phyloP scores from a whole-genome alignment of 176 grass and related monocot species.

The Rhynchospora tenuis region DNA sequence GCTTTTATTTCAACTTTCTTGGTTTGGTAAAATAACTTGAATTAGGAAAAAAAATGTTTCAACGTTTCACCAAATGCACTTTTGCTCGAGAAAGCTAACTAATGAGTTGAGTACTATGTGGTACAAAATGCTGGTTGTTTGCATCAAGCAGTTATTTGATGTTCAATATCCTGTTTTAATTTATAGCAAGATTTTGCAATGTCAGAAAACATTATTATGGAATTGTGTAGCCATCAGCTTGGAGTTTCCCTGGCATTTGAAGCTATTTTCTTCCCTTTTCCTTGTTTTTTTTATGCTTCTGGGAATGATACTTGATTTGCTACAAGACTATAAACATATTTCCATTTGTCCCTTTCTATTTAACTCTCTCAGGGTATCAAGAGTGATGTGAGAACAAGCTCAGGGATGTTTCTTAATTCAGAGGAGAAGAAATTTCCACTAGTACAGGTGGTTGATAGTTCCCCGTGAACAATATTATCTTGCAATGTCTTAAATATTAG shows the following conservation, averaged over 20 bases:
- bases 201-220: neutral
- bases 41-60: neutral
- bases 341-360: slow-evolving; percentile 15
- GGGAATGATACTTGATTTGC: neutral
- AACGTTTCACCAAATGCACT: neutral
- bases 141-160: neutral
- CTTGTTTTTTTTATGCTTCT: neutral
- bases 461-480: neutral
- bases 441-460: slow-evolving; percentile 53
- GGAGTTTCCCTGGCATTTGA: neutral
- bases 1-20: neutral
- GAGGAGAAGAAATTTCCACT: slow-evolving; percentile 62
- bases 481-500: neutral
- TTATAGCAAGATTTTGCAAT: neutral
- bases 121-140: neutral
- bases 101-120: neutral
- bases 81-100: neutral
- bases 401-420: slow-evolving; percentile 81
- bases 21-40: neutral
- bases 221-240: neutral
- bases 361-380: slow-evolving; percentile 62
- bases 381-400: slow-evolving; percentile 92
- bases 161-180: neutral
- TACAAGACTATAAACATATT: neutral
- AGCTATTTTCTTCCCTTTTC: neutral